phyloP scores from a whole-genome alignment of 495 filamentous ascomycete species.

The Friedmanniomyces endolithicus region DNA sequence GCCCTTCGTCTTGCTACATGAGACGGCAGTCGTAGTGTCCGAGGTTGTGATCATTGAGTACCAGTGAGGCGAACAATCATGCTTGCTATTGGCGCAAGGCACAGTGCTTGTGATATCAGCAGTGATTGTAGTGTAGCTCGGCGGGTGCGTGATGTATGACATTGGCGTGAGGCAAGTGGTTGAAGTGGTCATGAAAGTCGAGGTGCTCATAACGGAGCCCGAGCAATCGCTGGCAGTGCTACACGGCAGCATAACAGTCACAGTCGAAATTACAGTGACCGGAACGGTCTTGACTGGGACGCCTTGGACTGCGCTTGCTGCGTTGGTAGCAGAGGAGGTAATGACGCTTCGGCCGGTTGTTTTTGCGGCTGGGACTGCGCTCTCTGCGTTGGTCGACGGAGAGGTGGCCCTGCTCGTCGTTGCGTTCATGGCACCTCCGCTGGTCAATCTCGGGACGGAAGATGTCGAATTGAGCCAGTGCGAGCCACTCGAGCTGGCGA shows the following conservation, averaged over 20 bases:
- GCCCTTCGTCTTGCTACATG: background rate
- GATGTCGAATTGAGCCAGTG: too few species aligned
- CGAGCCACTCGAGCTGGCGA: too few species aligned
- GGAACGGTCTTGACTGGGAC: background rate
- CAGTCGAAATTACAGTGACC: background rate
- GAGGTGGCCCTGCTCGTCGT: too few species aligned
- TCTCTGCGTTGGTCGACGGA: too few species aligned
- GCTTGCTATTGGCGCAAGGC: background rate
- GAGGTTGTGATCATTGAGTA: background rate
- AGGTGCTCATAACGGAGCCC: background rate
- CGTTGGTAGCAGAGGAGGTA: background rate
- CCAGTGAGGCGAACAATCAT: background rate
- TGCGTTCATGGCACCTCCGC: too few species aligned
- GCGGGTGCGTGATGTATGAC: background rate
- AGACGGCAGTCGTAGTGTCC: background rate
- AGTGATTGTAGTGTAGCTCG: background rate
- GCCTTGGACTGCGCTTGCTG: background rate
- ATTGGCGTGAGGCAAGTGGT: background rate
- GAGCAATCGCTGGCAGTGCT: background rate
- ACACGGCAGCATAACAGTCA: background rate
- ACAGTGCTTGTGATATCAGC: background rate
- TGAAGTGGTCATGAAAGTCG: background rate
- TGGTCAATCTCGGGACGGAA: too few species aligned
- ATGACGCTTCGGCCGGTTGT: too few species aligned
- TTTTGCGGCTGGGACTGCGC: too few species aligned